Evolutionary conservation across 2,329 filamentous ascomycete species (phyloP).

Genomic region (Nemania sp.): DNA sequence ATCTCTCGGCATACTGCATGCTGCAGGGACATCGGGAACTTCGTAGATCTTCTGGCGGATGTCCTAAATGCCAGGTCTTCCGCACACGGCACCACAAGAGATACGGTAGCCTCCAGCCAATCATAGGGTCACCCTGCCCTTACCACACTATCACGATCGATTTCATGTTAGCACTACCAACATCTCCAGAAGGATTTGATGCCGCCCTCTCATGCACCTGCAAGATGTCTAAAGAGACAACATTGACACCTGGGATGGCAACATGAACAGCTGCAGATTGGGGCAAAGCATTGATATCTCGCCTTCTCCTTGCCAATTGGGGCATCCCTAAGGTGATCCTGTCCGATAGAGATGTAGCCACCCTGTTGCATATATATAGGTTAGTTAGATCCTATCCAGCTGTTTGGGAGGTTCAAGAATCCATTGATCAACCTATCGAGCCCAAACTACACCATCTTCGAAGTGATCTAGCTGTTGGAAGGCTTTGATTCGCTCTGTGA

Average conservation of each 20-base stretch:
- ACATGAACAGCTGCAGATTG: background rate
- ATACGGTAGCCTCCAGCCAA: constrained; percentile 5
- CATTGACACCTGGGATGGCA: background rate
- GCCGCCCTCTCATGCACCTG: background rate
- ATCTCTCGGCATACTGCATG: background rate
- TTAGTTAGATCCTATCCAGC: no score
- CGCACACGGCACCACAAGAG: background rate
- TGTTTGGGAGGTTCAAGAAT: no score
- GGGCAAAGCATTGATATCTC: background rate
- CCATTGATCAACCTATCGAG: no score
- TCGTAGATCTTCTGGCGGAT: no score
- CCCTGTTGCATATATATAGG: no score
- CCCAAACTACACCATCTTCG: no score
- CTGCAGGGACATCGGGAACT: background rate
- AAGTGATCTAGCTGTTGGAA: no score
- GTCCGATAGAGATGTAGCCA: background rate
- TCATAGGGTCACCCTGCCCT: background rate
- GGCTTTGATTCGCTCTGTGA: no score
- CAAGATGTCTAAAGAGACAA: background rate
- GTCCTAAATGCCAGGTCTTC: background rate
- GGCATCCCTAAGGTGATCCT: background rate
- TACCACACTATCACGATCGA: background rate
- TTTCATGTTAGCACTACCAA: background rate
- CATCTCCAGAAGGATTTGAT: background rate
- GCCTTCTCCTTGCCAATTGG: background rate